Evolutionary conservation across 176 grass and related monocot species (phyloP), one percentile per base, ranked within the genome.

Genomic region (Aegilops bicornis): DNA sequence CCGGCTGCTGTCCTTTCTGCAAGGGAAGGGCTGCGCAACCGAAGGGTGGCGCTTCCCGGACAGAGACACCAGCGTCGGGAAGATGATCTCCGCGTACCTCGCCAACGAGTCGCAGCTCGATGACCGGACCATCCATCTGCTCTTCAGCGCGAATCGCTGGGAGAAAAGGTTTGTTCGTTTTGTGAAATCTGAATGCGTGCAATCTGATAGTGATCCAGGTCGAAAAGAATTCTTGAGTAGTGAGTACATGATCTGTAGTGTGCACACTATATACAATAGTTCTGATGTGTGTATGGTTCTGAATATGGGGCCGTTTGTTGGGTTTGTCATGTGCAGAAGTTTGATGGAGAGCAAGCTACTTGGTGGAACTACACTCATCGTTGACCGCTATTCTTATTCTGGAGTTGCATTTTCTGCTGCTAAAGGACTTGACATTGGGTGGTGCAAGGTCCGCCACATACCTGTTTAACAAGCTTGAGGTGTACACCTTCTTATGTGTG

Each of bases 121-220:
- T 88, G 96, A 98, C 37, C 92, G 90, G 77, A 84, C 90, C 12
- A 80, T 98, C 45, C 93, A 98, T 85, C 50, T 98, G 84, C 93
- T 95, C 62, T 98, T 98, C 86, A 94, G 93, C 61, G 96, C 96
- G 7, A 98, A 98, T 77, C 90, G 96, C 61, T 98, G 90, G 92
- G 94, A 98, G 86, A 98, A 96, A 87, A 94, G 92, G 90, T 95
- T 52, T 69, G 45, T 24, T 90, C 62, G 47, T 77, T 7, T 45
- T 65, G 13, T 24, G 22, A 20, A 64, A 19, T 80, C 77, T 77
- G 23, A 43, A 0, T 29, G 25, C 86, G 15, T 76, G 19, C 6
- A 6, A 11, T 27, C 54, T 16, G 0, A 25, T 84, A 32, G 22
- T 66, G 14, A 36, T 40, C 23, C 69, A 15, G 33, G 66, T 65